Base-by-base conservation (phyloP, 805 yeast species). In the Zygoascus bituminiphila region DNA sequence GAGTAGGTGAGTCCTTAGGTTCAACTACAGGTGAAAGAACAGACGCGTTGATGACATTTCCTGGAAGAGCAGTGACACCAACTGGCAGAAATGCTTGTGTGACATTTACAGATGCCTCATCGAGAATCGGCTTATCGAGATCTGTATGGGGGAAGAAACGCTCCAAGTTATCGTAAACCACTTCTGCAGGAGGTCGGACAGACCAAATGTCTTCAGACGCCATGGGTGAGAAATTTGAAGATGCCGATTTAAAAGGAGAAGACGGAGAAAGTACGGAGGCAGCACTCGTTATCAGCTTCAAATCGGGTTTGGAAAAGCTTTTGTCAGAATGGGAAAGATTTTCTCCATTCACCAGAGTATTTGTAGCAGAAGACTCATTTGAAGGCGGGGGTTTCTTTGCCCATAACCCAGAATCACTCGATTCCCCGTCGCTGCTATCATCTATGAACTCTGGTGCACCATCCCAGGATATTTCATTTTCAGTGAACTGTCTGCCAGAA, bases 171-270 rank as follows among this genome's bases (percentile, higher is more conserved):
- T 88, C 87, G 62, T 89, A 93, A 25, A 93, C 83, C 38, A 86
- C 94, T 60, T 91, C 98, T 1, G 95, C 84, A 0, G 98, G 88
- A 1, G 99, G 99, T 62, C 99, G 79, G 14, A 93, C 82, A 6
- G 83, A 81, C 87, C 82, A 78, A 48, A 67, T 68, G 23, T 49
- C 54, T 7, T 43, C 47, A 29, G 44, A 38, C 22, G 48, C 36
- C 3, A 47, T 22, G 2, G 56, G 54, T 14, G 54, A 51, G 5
- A 44, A 45, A 10, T 31, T 43, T 19, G 47, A 29, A 2, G 52
- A 37, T 2, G 54, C 36, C 22, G 55, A 37, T 33, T 29, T 36
- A 25, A 23, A 38, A 5, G 52, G 50, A 8, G 54, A 37, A 5
- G 36, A 39, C 10, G 57, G 55, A 2, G 54, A 49, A 22, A 45